phyloP scores from a whole-genome alignment of 176 grass and related monocot genomes.

The Puccinellia tenuiflora region DNA sequence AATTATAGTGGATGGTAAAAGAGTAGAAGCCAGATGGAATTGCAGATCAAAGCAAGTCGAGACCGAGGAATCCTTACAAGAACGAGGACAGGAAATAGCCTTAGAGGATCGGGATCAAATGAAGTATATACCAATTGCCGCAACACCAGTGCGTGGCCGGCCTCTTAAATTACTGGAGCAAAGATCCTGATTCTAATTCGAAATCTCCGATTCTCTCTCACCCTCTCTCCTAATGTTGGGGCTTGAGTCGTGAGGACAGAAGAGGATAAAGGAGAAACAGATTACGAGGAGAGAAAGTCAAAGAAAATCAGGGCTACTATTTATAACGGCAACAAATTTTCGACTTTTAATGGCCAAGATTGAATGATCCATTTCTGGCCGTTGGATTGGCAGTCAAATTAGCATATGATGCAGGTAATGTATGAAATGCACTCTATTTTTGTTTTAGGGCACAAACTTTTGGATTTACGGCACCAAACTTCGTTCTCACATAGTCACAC shows the following conservation, averaged over 20 bases:
- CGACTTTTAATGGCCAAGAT: slow-evolving; percentile 19
- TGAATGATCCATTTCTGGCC: background rate
- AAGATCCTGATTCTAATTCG: slow-evolving; percentile 3
- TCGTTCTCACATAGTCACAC: too few relatives aligned
- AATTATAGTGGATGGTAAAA: background rate
- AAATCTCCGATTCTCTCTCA: background rate
- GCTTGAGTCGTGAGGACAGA: background rate
- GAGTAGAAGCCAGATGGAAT: background rate
- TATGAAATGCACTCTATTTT: too few relatives aligned
- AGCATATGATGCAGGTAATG: too few relatives aligned
- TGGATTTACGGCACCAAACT: too few relatives aligned
- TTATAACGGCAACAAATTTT: slow-evolving; percentile 14
- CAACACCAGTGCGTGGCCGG: background rate
- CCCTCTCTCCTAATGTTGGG: background rate
- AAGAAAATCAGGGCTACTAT: background rate
- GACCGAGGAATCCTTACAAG: background rate
- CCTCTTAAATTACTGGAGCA: background rate
- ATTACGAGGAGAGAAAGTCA: slow-evolving; percentile 24
- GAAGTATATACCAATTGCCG: slow-evolving; percentile 7
- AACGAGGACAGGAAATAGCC: background rate
- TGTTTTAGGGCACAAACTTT: too few relatives aligned
- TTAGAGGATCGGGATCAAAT: background rate
- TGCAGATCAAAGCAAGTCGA: slow-evolving; percentile 3
- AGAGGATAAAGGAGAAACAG: slow-evolving; percentile 29
- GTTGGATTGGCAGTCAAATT: too few relatives aligned